Evolutionary conservation across 805 yeast species (phyloP), one percentile per base, ranked within the genome.

Genomic region (Saccharomycopsis schoenii): DNA sequence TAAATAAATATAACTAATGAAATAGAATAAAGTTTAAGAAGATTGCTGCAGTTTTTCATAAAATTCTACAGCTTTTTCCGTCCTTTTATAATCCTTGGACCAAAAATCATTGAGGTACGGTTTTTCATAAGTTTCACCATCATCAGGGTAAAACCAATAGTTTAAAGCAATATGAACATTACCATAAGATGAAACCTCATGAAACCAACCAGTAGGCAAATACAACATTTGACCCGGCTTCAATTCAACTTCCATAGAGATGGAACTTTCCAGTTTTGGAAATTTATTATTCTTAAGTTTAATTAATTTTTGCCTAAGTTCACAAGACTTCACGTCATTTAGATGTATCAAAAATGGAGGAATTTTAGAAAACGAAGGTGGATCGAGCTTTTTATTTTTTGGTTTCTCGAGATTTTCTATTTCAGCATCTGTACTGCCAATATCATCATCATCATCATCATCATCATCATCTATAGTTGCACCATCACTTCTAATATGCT

Each of bases 191-290:
- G 62, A 43, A 1, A 87, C 93, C 69, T 87, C 93, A 69, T 87
- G 93, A 67, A 87, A 87, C 92, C 92, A 87, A 2, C 93, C 91
- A 1, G 88, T 80, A 0, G 93, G 93, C 29, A 87, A 69, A 68
- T 81, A 87, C 24, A 87, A 69, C 84, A 85, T 82, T 57, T 86
- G 83, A 0, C 90, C 90, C 0, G 85, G 83, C 36, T 77, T 68
- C 34, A 87, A 65, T 68, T 78, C 74, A 1, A 83, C 83, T 17
- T 77, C 73, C 15, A 78, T 67, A 55, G 76, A 74, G 19, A 74
- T 70, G 1, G 82, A 73, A 0, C 71, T 63, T 50, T 76, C 67
- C 58, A 84, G 74, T 1, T 76, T 74, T 0, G 88, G 87, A 71
- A 80, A 86, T 37, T 74, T 69, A 4, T 64, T 59, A n/a, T 73